Percentiles rank a stretch among this genome's conserved stretches.
phyloP scores from a whole-genome alignment of 768 basidiomycete genomes.

The Collybia mongolica region DNA sequence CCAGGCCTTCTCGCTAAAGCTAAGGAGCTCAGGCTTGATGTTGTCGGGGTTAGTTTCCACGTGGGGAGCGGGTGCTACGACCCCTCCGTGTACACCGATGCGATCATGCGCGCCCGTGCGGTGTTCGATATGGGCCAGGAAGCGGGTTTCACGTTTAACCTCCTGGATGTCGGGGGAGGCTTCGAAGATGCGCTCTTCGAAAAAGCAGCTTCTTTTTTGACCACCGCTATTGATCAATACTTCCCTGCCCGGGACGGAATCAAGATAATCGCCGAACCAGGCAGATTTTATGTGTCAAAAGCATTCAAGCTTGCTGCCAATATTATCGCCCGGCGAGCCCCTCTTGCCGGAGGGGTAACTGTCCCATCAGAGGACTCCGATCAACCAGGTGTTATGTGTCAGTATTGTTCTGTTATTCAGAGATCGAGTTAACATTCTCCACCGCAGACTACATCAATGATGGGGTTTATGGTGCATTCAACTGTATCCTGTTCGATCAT shows the following conservation, averaged over 20 bases:
- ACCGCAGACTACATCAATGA: slow-evolving; percentile 95
- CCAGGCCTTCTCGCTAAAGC: slow-evolving; percentile 80
- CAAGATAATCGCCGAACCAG: slow-evolving; percentile 93
- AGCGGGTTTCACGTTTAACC: slow-evolving; percentile 75
- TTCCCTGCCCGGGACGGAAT: slow-evolving; percentile 76
- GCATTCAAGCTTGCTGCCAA: slow-evolving; percentile 93
- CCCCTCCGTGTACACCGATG: slow-evolving; percentile 85
- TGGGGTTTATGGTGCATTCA: slow-evolving; percentile 96
- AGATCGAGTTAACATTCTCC: slow-evolving; percentile 10
- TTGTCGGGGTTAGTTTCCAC: slow-evolving; percentile 96
- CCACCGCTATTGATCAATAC: slow-evolving; percentile 66
- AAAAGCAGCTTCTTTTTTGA: slow-evolving; percentile 69
- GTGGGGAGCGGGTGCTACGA: slow-evolving; percentile 98
- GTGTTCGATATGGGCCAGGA: slow-evolving; percentile 88
- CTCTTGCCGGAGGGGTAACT: slow-evolving; percentile 33
- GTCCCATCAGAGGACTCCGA: slow-evolving; percentile 30
- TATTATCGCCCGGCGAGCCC: slow-evolving; percentile 86
- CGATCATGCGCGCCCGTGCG: slow-evolving; percentile 74
- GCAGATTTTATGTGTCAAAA: slow-evolving; percentile 88
- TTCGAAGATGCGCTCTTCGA: slow-evolving; percentile 91
- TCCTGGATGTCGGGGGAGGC: slow-evolving; percentile 95
- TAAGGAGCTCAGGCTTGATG: slow-evolving; percentile 73
- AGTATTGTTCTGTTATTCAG: slow-evolving; percentile 29
- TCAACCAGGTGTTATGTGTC: slow-evolving; percentile 81
- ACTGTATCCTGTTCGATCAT: slow-evolving; percentile 97